These are phyloP conservation scores for Daldinia loculata DNA, from an alignment of 495 filamentous ascomycete genomes.

Conservation along the genomic window DNA sequence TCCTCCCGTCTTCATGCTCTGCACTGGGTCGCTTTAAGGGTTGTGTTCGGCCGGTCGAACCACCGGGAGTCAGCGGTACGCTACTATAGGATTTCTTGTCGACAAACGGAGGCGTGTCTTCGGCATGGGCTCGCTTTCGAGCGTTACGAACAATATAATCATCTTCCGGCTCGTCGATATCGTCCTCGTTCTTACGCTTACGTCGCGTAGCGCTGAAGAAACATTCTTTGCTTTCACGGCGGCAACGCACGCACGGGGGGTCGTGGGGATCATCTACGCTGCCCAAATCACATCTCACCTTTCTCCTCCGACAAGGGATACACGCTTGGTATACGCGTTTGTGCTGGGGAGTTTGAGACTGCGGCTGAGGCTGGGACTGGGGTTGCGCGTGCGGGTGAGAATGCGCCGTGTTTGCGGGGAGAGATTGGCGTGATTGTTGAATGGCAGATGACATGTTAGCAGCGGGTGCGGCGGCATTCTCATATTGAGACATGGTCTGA, in stretches of 20 bases:
- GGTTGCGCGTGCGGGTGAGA: slow-evolving; percentile 26
- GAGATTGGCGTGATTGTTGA: slow-evolving; percentile 39
- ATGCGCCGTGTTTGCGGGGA: slow-evolving; percentile 34
- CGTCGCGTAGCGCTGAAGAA: slow-evolving; percentile 95
- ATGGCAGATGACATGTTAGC: slow-evolving; percentile 33
- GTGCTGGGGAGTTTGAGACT: slow-evolving; percentile 57
- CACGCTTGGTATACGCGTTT: slow-evolving; percentile 85
- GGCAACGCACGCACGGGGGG: slow-evolving; percentile 92
- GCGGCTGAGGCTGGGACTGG: slow-evolving; percentile 30
- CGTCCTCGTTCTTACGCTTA: slow-evolving; percentile 82
- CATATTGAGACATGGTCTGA: slow-evolving; percentile 42
- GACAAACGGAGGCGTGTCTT: slow-evolving; percentile 50
- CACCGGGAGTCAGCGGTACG: slow-evolving; percentile 69
- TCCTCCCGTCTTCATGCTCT: slow-evolving; percentile 33
- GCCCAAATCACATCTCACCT: slow-evolving; percentile 92
- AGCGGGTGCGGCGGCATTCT: slow-evolving; percentile 30
- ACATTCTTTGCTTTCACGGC: slow-evolving; percentile 92
- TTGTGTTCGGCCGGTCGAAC: slow-evolving; percentile 64
- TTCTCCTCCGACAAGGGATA: slow-evolving; percentile 89
- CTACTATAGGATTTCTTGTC: slow-evolving; percentile 57
- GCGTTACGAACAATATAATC: slow-evolving; percentile 65
- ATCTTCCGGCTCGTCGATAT: slow-evolving; percentile 59
- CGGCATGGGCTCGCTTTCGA: slow-evolving; percentile 58
- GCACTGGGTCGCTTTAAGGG: slow-evolving; percentile 63
- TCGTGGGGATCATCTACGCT: slow-evolving; percentile 94